phyloP scores from a whole-genome alignment of 2,329 filamentous ascomycete species.

The Drechslerella stenobrocha region DNA sequence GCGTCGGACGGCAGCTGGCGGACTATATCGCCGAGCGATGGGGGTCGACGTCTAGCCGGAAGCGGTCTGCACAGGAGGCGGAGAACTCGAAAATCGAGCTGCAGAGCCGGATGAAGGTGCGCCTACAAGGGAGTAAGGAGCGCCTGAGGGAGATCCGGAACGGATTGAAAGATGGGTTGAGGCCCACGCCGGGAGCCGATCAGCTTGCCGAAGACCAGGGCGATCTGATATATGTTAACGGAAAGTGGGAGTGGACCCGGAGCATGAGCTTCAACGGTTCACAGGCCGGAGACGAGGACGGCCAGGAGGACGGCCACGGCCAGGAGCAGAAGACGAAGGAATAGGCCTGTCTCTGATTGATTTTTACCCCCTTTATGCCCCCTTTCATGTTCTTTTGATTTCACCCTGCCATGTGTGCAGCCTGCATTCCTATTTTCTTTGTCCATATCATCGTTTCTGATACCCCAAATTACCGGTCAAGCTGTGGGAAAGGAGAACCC shows the following conservation, averaged over 20 bases:
- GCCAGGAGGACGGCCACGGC: background rate
- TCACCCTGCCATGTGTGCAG: too few species aligned
- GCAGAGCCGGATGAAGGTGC: conserved; percentile 21
- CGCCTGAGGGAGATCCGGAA: conserved; percentile 34
- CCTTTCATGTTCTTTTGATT: too few species aligned
- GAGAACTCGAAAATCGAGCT: conserved; percentile 21
- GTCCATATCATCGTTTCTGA: too few species aligned
- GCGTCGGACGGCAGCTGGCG: conserved; percentile 46
- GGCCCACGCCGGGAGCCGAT: conserved; percentile 9
- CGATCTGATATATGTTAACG: conserved; percentile 42
- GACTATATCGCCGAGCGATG: conserved; percentile 29
- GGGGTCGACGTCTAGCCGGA: conserved; percentile 13
- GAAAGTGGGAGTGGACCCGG: conserved; percentile 41
- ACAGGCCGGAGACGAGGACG: conserved; percentile 20
- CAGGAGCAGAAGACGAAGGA: background rate
- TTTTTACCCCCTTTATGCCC: background rate
- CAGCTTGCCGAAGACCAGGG: conserved; percentile 26
- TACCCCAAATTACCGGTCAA: too few species aligned
- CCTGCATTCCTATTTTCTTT: too few species aligned
- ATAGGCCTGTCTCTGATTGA: background rate
- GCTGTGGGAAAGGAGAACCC: too few species aligned
- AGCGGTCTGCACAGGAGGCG: conserved; percentile 18
- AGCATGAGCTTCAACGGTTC: conserved; percentile 31
- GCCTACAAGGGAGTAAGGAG: conserved; percentile 38
- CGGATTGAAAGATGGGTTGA: conserved; percentile 26